Evolutionary conservation across 805 yeast species (phyloP).

Genomic region (Candida maris): DNA sequence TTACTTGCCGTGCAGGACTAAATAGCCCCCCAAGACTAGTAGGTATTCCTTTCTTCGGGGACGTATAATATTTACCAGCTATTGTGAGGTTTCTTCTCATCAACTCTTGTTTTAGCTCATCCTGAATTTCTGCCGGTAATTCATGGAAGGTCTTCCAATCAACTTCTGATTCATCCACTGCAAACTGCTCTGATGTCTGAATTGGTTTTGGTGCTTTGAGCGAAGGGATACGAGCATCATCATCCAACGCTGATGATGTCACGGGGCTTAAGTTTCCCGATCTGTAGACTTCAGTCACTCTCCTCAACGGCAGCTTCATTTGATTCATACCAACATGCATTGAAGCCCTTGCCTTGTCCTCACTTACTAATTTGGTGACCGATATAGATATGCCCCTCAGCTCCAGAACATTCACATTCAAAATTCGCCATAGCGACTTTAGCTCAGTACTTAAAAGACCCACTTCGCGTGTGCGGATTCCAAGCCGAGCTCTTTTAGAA

Average conservation of each 20-base stretch:
- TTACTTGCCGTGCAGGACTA: too few relatives aligned
- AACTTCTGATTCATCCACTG: constrained; percentile 30
- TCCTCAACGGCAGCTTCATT: constrained; percentile 33
- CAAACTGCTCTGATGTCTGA: background rate
- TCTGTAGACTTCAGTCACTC: constrained; percentile 2
- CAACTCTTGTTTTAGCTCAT: constrained; percentile 56
- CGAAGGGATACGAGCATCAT: too few relatives aligned
- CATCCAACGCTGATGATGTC: too few relatives aligned
- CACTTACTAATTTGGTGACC: constrained; percentile 53
- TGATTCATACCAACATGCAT: constrained; percentile 24
- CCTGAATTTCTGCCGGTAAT: constrained; percentile 62
- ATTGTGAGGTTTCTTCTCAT: constrained; percentile 33
- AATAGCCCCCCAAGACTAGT: background rate
- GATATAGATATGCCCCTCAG: constrained; percentile 78
- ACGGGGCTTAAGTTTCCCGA: too few relatives aligned
- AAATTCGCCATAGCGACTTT: constrained; percentile 49
- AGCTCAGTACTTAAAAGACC: constrained; percentile 62
- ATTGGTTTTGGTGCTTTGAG: background rate
- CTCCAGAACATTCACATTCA: constrained; percentile 56
- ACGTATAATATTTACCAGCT: constrained; percentile 13
- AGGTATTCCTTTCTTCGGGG: constrained; percentile 6
- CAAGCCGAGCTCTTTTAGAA: constrained; percentile 56
- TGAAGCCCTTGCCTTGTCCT: constrained; percentile 18
- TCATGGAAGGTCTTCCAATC: constrained; percentile 64
- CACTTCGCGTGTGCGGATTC: constrained; percentile 54